Percentiles rank a stretch among this genome's conserved stretches.
phyloP scores from a whole-genome alignment of 2,329 filamentous ascomycete genomes.

The Trichophyton schoenleinii region DNA sequence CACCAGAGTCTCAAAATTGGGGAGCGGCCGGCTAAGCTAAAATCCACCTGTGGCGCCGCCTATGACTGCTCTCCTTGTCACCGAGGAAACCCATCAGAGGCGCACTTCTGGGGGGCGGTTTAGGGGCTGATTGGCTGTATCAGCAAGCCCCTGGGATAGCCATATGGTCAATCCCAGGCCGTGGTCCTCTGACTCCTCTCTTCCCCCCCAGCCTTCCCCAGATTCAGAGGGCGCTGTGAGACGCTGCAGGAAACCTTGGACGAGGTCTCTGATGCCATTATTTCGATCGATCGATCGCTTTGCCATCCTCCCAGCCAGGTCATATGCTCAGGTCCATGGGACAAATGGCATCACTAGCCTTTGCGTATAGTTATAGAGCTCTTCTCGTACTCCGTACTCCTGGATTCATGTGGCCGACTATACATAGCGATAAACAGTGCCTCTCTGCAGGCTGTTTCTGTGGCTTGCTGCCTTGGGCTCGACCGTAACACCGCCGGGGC shows the following conservation, averaged over 20 bases:
- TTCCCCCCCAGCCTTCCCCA: not conserved
- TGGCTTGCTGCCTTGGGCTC: not conserved
- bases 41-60: not conserved
- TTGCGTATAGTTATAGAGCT: not conserved
- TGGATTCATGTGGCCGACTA: not conserved
- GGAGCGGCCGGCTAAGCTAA: not conserved
- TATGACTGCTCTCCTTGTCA: not conserved
- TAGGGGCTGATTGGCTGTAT: not conserved
- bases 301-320: not conserved
- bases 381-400: not conserved
- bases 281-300: not conserved
- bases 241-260: not conserved
- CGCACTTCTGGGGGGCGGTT: not conserved
- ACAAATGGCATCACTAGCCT: not conserved
- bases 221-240: not conserved
- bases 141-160: not conserved
- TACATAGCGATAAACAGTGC: not conserved
- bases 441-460: not conserved
- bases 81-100: not conserved
- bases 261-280: not conserved
- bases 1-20: not conserved
- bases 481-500: not conserved
- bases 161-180: not conserved
- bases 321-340: not conserved
- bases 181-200: not conserved